A percentile compares a stretch with the other conserved stretches of the same genome.
These are phyloP conservation scores for Acanthamoeba sp. DNA, from an alignment of 208 protist genomes.

Conservation along the genomic window DNA sequence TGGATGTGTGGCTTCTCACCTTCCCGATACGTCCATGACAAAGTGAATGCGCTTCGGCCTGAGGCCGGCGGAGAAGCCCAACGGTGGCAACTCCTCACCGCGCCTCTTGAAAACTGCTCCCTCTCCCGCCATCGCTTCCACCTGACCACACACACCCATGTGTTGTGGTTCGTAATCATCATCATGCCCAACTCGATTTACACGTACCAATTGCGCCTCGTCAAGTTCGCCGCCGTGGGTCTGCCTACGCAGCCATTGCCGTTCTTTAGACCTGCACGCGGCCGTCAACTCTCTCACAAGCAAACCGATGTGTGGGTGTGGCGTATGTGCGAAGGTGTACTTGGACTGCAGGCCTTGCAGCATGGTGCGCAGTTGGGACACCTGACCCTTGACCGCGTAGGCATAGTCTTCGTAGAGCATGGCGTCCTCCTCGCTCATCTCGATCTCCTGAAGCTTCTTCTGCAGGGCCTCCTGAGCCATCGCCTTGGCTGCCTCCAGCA, in stretches of 20 bases:
- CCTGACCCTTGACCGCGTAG: conserved; percentile 69
- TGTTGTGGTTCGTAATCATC: neutral
- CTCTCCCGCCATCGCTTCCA: conserved; percentile 95
- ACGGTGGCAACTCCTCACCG: conserved; percentile 80
- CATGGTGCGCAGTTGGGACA: conserved; percentile 89
- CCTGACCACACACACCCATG: neutral
- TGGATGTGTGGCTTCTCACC: conserved; percentile 15
- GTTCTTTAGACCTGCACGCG: conserved; percentile 79
- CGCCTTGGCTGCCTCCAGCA: conserved; percentile 73
- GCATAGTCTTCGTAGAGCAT: conserved; percentile 77
- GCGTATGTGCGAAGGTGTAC: conserved; percentile 88
- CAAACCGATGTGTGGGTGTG: conserved; percentile 69
- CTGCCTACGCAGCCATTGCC: conserved; percentile 86
- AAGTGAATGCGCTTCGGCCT: conserved; percentile 93
- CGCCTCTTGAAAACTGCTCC: conserved; percentile 94
- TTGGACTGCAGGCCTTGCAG: conserved; percentile 90
- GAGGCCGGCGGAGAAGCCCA: conserved; percentile 82
- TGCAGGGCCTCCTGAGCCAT: conserved; percentile 77
- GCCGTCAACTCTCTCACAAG: neutral
- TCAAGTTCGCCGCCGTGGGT: conserved; percentile 87
- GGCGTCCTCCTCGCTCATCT: conserved; percentile 75
- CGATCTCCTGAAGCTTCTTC: conserved; percentile 78
- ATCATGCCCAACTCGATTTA: neutral
- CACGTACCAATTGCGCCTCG: conserved; percentile 91
- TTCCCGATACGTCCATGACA: conserved; percentile 93